Evolutionary conservation across 192 early-diverging fungal species (phyloP), one percentile per base, ranked within the genome.

Genomic region (Jimgerdemannia flammicorona): DNA sequence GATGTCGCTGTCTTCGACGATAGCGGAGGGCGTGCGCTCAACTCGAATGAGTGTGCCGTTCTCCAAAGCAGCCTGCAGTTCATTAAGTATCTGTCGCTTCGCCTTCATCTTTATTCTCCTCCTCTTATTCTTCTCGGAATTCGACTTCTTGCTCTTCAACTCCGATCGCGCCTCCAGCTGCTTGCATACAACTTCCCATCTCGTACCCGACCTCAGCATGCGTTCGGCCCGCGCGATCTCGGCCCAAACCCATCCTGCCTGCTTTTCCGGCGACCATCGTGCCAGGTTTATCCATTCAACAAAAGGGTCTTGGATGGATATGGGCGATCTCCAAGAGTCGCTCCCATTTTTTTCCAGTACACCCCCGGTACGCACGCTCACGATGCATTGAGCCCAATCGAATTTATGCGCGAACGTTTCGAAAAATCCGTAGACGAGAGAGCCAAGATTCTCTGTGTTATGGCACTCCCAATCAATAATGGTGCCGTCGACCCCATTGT

Each of bases 281-380:
- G 67, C 74, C 18, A 75, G 44, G 68, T 75, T 75, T 9, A 66
- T 17, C 1, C 4, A 4, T n/a, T n/a, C 4, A 63, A 75, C 70
- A 69, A 75, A 75, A 7, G 74, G 74, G 63, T 75, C 74, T 40
- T 75, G 10, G 20, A 75, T 44, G 69, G 18, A 66, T 8, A 75
- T 42, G 4, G 49, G 49, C 59, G 8, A 17, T 3, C 2, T 20
- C 3, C 4, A 4, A 14, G 66, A 59, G 9, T 69, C 66, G 18
- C 29, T 17, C 18, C 4, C 40, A 14, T 9, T 6, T 18, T 68
- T 68, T 4, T 3, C 3, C 14, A 70, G 19, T 0, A 40, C 40
- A 54, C 17, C 40, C 40, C 66, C 69, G 6, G 54, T 14, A n/a
- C 43, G 29, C 49, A 44, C 3, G 67, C 39, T 43, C 18, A 74